A percentile compares a stretch with the other conserved stretches of the same genome.
phyloP scores from a whole-genome alignment of 2,329 filamentous ascomycete species.

The Microcyclosporella mali region DNA sequence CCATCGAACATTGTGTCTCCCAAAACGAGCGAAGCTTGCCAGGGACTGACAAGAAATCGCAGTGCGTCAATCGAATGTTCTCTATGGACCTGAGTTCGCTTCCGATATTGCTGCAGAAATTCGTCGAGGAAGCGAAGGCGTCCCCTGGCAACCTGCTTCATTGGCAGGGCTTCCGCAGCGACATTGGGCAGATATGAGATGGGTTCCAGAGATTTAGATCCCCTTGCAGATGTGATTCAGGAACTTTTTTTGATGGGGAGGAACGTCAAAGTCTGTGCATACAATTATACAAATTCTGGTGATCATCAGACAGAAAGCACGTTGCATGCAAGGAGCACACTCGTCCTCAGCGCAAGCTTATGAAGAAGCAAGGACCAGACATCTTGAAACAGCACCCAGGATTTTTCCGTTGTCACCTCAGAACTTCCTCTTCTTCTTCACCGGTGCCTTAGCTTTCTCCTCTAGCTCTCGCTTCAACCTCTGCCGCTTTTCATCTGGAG shows the following conservation, averaged over 20 bases:
- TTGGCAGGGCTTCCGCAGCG: too few species aligned
- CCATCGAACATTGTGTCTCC: background rate
- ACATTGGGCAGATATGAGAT: background rate
- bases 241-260: background rate
- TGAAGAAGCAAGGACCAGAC: too few species aligned
- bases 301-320: too few species aligned
- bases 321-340: too few species aligned
- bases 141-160: too few species aligned
- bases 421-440: slow-evolving; percentile 54
- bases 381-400: too few species aligned
- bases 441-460: slow-evolving; percentile 45
- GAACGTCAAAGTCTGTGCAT: too few species aligned
- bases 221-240: background rate
- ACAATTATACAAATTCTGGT: too few species aligned
- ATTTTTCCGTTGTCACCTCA: slow-evolving; percentile 30
- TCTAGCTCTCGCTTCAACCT: slow-evolving; percentile 51
- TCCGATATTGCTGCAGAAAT: background rate
- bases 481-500: slow-evolving; percentile 49
- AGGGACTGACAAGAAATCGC: too few species aligned
- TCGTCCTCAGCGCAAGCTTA: too few species aligned
- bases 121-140: background rate
- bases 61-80: background rate
- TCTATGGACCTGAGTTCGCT: background rate
- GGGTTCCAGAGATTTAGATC: background rate
- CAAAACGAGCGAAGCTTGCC: too few species aligned